Conservation (phyloP, 306 rosid genomes). For the Delonix regia region DNA sequence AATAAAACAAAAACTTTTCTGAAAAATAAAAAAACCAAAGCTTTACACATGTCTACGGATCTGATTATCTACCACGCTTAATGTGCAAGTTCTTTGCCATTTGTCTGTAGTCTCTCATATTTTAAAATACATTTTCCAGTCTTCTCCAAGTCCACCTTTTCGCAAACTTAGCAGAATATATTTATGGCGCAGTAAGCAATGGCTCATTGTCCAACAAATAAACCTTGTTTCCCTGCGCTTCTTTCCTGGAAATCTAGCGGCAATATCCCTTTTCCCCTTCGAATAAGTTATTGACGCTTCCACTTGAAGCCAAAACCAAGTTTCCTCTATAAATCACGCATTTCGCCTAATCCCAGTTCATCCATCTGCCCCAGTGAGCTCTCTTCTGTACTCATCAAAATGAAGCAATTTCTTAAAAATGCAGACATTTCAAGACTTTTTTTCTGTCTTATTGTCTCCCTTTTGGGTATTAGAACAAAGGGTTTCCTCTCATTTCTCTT, state of each 20-base stretch:
- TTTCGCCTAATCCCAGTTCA: too few relatives aligned
- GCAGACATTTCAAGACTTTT: background rate
- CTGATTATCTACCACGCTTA: too few relatives aligned
- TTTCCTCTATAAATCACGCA: background rate
- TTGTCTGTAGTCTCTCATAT: too few relatives aligned
- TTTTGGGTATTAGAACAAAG: constrained; percentile 1
- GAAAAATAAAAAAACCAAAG: too few relatives aligned
- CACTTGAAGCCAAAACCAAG: background rate
- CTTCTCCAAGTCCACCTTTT: too few relatives aligned
- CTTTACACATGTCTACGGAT: too few relatives aligned
- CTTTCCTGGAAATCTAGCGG: constrained; percentile 14
- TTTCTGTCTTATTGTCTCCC: constrained; percentile 7
- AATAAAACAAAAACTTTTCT: too few relatives aligned
- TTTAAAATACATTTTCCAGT: too few relatives aligned
- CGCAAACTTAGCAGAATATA: too few relatives aligned
- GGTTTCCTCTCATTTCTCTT: constrained; percentile 20
- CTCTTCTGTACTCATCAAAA: background rate
- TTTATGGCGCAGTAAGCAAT: too few relatives aligned
- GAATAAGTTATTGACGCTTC: constrained; percentile 38
- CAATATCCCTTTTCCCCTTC: background rate
- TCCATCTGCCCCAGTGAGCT: background rate
- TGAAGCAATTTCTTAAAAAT: background rate
- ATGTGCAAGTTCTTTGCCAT: too few relatives aligned
- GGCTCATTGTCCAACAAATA: too few relatives aligned
- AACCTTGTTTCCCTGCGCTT: background rate